phyloP scores from a whole-genome alignment of 805 yeast genomes.

The Zygoascus flipseniorum region DNA sequence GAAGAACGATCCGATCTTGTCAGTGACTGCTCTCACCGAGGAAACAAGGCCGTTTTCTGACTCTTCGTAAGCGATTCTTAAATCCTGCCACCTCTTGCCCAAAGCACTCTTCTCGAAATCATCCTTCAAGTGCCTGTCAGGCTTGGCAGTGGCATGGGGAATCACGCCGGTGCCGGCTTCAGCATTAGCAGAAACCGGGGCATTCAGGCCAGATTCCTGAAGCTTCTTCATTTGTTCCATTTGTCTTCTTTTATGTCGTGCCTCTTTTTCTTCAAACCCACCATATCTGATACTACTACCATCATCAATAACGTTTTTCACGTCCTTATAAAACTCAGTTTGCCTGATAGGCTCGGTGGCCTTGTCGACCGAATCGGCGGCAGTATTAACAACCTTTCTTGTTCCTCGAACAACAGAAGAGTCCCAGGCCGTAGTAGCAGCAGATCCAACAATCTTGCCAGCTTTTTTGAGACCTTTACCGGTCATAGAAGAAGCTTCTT shows the following conservation, averaged over 20 bases:
- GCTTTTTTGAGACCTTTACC: slow-evolving; percentile 75
- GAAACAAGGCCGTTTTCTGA: slow-evolving; percentile 87
- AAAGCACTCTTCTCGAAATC: slow-evolving; percentile 59
- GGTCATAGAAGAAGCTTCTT: slow-evolving; percentile 42
- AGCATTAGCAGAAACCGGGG: slow-evolving; percentile 59
- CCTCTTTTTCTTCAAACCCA: slow-evolving; percentile 79
- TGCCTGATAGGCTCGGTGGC: slow-evolving; percentile 89
- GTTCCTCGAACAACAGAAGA: slow-evolving; percentile 86
- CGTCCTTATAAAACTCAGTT: slow-evolving; percentile 82
- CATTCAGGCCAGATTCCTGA: slow-evolving; percentile 49
- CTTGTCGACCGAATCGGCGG: slow-evolving; percentile 77
- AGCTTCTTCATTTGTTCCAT: slow-evolving; percentile 28
- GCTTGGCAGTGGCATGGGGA: slow-evolving; percentile 69
- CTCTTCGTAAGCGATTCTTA: slow-evolving; percentile 69
- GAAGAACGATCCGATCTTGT: slow-evolving; percentile 77
- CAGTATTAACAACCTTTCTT: slow-evolving; percentile 69
- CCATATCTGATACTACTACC: slow-evolving; percentile 88
- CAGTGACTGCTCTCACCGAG: slow-evolving; percentile 66
- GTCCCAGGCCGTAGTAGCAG: slow-evolving; percentile 91
- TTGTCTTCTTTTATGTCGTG: slow-evolving; percentile 66
- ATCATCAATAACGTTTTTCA: slow-evolving; percentile 81
- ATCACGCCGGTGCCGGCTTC: slow-evolving; percentile 73
- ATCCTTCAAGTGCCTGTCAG: slow-evolving; percentile 61
- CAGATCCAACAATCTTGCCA: slow-evolving; percentile 88
- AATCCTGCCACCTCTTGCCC: slow-evolving; percentile 53